Percentiles rank a stretch among this genome's conserved stretches.
phyloP scores from a whole-genome alignment of 768 basidiomycete species.

The Crucibulum laeve region DNA sequence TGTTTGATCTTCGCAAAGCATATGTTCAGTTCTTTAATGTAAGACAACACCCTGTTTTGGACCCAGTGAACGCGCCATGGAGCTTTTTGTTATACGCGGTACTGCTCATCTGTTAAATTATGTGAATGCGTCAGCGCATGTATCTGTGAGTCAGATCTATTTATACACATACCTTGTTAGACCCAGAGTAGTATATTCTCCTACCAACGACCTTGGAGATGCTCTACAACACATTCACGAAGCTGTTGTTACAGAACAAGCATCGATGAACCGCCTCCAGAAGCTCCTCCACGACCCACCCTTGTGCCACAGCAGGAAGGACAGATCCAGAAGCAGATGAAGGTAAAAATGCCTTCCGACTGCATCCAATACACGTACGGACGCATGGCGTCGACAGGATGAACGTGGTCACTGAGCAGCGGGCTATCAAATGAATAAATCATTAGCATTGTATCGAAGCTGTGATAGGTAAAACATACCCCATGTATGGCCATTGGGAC shows the following conservation, averaged over 20 bases:
- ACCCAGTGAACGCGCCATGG: no score
- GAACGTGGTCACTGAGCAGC: slow-evolving; percentile 79
- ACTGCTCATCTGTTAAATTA: no score
- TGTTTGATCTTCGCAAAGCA: no score
- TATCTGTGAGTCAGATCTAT: no score
- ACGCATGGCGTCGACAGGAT: slow-evolving; percentile 75
- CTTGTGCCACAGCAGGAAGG: slow-evolving; percentile 43
- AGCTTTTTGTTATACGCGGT: no score
- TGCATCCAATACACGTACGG: slow-evolving; percentile 78
- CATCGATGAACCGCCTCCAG: slow-evolving; percentile 65
- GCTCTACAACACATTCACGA: slow-evolving; percentile 52
- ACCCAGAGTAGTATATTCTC: no score
- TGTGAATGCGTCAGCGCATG: no score
- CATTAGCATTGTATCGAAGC: slow-evolving; percentile 10
- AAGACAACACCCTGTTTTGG: no score
- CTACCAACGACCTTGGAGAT: no score
- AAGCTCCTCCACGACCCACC: slow-evolving; percentile 64
- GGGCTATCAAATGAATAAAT: slow-evolving; percentile 38
- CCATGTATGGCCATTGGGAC: slow-evolving; percentile 75
- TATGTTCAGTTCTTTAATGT: no score
- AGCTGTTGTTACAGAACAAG: slow-evolving; percentile 65
- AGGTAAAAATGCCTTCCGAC: slow-evolving; percentile 76
- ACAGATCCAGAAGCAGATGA: slow-evolving; percentile 33
- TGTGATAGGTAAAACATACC: slow-evolving; percentile 36
- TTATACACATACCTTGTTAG: no score